Percentiles rank a stretch among this genome's conserved stretches.
These are phyloP conservation scores for Rhypophila decipiens DNA, from an alignment of 495 filamentous ascomycete species.

Conservation along the genomic window DNA sequence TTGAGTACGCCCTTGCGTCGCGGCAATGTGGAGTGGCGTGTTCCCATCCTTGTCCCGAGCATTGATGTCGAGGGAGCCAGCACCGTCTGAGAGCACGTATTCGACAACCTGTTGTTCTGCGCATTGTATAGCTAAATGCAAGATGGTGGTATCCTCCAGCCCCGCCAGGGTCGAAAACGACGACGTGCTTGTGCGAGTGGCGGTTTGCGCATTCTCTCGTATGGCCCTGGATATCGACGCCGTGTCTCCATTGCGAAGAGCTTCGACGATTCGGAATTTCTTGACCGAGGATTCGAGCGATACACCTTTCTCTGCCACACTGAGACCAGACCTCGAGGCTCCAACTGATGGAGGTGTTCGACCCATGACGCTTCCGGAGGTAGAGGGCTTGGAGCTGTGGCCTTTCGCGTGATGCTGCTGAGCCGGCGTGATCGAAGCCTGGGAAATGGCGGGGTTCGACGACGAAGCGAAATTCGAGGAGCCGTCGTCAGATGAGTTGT, in stretches of 20 bases:
- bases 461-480: constrained; percentile 24
- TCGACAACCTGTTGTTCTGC: constrained; percentile 95
- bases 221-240: constrained; percentile 84
- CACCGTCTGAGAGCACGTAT: constrained; percentile 72
- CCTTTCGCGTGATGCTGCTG: constrained; percentile 28
- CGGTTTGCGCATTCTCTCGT: constrained; percentile 53
- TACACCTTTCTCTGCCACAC: constrained; percentile 31
- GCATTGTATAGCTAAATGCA: constrained; percentile 95
- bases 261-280: constrained; percentile 90
- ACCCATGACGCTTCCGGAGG: constrained; percentile 25
- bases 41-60: constrained; percentile 88
- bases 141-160: constrained; percentile 68
- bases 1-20: constrained; percentile 68
- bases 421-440: constrained; percentile 23
- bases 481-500: constrained; percentile 34
- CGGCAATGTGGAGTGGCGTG: constrained; percentile 83
- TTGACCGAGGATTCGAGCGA: constrained; percentile 91
- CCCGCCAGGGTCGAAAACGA: constrained; percentile 41
- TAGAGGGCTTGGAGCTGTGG: constrained; percentile 38
- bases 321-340: constrained; percentile 20
- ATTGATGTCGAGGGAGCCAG: constrained; percentile 71
- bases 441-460: constrained; percentile 26
- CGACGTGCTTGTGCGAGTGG: constrained; percentile 46
- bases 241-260: constrained; percentile 82
- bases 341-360: constrained; percentile 23